Conservation (phyloP, 2,329 filamentous ascomycete genomes). For the Ophiosphaerella korrae region DNA sequence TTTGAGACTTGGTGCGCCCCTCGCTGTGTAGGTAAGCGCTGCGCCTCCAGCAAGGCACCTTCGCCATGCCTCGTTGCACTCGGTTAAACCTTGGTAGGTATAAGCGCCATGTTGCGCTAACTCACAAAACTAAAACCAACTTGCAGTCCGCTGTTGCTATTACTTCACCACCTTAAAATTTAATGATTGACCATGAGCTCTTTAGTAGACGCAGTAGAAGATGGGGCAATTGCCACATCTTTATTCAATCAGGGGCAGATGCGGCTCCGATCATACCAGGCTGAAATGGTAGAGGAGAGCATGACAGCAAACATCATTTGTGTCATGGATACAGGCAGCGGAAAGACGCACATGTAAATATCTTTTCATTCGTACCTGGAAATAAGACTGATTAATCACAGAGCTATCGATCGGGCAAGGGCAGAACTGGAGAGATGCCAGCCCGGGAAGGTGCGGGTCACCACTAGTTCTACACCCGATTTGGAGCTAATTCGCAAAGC, state of each 20-base stretch:
- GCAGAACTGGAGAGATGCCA: constrained; percentile 49
- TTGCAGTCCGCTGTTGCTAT: too few species aligned
- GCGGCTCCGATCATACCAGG: constrained; percentile 52
- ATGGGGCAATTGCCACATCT: background rate
- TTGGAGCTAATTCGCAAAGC: constrained; percentile 24
- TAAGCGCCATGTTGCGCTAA: too few species aligned
- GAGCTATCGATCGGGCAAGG: constrained; percentile 51
- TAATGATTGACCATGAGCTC: too few species aligned
- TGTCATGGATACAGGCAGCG: constrained; percentile 56
- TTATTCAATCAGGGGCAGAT: constrained; percentile 17
- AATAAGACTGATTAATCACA: constrained; percentile 19
- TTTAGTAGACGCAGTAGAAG: too few species aligned
- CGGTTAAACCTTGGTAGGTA: background rate
- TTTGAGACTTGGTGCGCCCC: background rate
- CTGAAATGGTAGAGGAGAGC: constrained; percentile 56
- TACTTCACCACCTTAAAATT: too few species aligned
- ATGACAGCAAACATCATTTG: constrained; percentile 49
- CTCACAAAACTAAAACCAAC: too few species aligned
- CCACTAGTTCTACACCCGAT: background rate
- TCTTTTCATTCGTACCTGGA: background rate
- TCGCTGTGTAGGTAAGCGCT: background rate
- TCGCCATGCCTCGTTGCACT: background rate
- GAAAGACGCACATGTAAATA: constrained; percentile 53
- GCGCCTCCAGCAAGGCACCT: constrained; percentile 1
- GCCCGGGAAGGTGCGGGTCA: constrained; percentile 39